Conservation (phyloP, 2,329 filamentous ascomycete genomes). For the Beauveria caledonica region DNA sequence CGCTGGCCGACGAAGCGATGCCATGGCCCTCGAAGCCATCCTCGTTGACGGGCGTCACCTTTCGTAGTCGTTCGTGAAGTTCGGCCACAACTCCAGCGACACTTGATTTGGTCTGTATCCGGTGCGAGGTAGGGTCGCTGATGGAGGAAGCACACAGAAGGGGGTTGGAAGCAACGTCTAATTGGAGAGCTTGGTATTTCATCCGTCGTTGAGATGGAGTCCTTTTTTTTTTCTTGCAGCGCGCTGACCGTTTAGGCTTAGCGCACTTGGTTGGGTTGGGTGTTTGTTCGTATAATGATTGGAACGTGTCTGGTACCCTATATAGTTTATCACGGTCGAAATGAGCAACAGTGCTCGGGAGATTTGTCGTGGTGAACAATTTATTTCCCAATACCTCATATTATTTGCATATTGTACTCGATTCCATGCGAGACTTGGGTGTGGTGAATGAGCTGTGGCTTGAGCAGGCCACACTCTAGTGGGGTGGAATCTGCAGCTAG, state of each 20-base stretch:
- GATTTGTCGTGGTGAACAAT: too few species aligned
- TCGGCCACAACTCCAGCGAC: background rate
- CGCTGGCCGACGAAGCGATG: background rate
- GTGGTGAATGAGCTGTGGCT: too few species aligned
- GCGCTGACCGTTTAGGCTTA: background rate
- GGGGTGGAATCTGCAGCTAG: too few species aligned
- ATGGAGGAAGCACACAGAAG: background rate
- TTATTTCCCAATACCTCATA: too few species aligned
- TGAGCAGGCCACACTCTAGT: too few species aligned
- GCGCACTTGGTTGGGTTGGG: background rate
- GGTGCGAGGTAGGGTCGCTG: background rate
- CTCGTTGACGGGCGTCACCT: background rate
- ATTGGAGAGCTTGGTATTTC: background rate
- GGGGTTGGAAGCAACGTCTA: background rate
- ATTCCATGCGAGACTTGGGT: too few species aligned
- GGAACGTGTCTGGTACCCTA: background rate
- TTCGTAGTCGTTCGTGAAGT: too few species aligned
- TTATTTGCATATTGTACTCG: background rate
- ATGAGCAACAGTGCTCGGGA: too few species aligned
- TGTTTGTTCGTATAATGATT: background rate
- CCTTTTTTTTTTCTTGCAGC: background rate
- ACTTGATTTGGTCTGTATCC: background rate
- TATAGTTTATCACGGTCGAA: too few species aligned
- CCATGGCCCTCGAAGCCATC: slow-evolving; percentile 1
- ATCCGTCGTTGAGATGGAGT: background rate